Evolutionary conservation across 2,329 filamentous ascomycete genomes (phyloP).

Genomic region (Shiraia sp.): DNA sequence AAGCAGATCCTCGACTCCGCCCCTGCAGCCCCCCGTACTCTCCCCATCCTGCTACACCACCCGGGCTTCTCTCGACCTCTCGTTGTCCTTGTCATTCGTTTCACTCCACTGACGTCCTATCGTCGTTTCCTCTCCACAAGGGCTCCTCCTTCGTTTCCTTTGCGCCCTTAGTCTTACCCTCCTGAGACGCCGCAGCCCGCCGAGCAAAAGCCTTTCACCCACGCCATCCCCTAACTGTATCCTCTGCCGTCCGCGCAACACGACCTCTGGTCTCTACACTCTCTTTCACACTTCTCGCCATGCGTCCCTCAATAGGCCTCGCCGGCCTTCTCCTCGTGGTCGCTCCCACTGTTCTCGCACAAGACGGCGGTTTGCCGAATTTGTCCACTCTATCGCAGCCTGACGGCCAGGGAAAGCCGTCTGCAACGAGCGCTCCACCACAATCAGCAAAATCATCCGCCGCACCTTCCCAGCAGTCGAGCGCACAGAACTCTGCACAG

Average conservation of each 20-base stretch:
- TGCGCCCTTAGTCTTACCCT: slow-evolving; percentile 13
- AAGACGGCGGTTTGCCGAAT: slow-evolving; percentile 33
- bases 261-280: slow-evolving; percentile 11
- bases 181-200: slow-evolving; percentile 26
- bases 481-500: slow-evolving; percentile 10
- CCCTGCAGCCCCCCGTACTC: slow-evolving; percentile 25
- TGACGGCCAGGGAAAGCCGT: slow-evolving; percentile 18
- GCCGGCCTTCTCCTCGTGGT: slow-evolving; percentile 35
- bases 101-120: slow-evolving; percentile 23
- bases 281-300: slow-evolving; percentile 21
- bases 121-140: slow-evolving; percentile 11
- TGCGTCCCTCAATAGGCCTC: slow-evolving; percentile 38
- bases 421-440: slow-evolving; percentile 18
- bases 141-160: slow-evolving; percentile 12
- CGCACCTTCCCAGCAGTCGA: slow-evolving; percentile 17
- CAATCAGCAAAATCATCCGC: slow-evolving; percentile 13
- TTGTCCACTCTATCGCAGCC: slow-evolving; percentile 30
- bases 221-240: slow-evolving; percentile 7
- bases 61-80: slow-evolving; percentile 23
- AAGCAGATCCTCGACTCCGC: slow-evolving; percentile 23
- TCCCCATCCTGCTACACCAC: slow-evolving; percentile 21
- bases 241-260: slow-evolving; percentile 8
- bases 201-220: slow-evolving; percentile 22
- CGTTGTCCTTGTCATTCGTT: slow-evolving; percentile 39
- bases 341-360: slow-evolving; percentile 37